A percentile compares a stretch with the other conserved stretches of the same genome.
Conservation (phyloP, 169 alveolate genomes). For the Cryptosporidium bovis region DNA sequence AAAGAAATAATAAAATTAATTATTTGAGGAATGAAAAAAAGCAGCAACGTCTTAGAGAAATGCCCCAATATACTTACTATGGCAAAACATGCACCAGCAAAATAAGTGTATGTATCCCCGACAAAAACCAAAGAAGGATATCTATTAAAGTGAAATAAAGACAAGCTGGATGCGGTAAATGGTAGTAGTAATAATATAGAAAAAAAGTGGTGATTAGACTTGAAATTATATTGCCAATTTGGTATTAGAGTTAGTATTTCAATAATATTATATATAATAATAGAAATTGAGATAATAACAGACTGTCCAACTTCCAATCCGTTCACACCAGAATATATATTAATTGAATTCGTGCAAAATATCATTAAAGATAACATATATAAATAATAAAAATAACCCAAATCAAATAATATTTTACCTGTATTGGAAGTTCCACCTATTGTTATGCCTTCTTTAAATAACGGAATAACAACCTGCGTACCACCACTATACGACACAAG, state of each 20-base stretch:
- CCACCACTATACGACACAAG: constrained; percentile 91
- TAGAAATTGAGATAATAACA: constrained; percentile 86
- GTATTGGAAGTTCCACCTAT: constrained; percentile 76
- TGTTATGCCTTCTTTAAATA: constrained; percentile 49
- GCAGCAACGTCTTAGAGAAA: constrained; percentile 87
- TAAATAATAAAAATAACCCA: constrained; percentile 88
- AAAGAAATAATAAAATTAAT: constrained; percentile 89
- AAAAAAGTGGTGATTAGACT: constrained; percentile 83
- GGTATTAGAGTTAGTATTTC: constrained; percentile 80
- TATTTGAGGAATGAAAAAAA: constrained; percentile 92
- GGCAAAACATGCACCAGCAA: constrained; percentile 94
- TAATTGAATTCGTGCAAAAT: constrained; percentile 92
- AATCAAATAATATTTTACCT: constrained; percentile 80
- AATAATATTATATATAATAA: constrained; percentile 87
- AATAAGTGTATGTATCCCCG: constrained; percentile 93
- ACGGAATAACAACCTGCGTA: constrained; percentile 87
- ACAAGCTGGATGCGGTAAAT: constrained; percentile 86
- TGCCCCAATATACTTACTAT: constrained; percentile 92
- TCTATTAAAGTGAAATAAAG: constrained; percentile 86
- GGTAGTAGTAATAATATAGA: constrained; percentile 87
- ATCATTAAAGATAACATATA: constrained; percentile 88
- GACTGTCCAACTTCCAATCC: constrained; percentile 95
- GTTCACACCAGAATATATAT: constrained; percentile 94
- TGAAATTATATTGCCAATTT: constrained; percentile 51
- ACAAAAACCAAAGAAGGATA: constrained; percentile 94